Evolutionary conservation across 1,139 yeast genomes (phyloP), one percentile per base, ranked within the genome.

Genomic region (Schwanniomyces etchellsii): DNA sequence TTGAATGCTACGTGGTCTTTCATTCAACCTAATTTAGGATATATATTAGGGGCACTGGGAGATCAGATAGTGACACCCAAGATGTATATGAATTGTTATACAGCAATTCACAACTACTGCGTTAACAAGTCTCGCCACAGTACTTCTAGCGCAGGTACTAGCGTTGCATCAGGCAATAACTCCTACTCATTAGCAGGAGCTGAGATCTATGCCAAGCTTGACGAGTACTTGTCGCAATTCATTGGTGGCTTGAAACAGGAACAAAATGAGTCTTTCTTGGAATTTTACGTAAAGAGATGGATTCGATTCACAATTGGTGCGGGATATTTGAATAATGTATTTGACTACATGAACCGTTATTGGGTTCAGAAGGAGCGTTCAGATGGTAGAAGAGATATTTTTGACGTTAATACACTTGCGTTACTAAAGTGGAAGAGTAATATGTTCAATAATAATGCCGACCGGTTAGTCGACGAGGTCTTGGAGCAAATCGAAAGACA

Each of bases 331-430:
- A 88, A 88, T 56, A 94, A 93, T 55, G 93, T 93, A 17, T 86
- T 91, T 52, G 95, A 89, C 52, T 93, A 93, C 56, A 79, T 93
- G 74, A 93, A 93, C 56, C 74, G 97, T 41, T 91, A 91, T 58
- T 93, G 98, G 98, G 96, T 93, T 29, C 86, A 83, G 48, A 88
- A 94, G 52, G 97, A 91, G 56, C 74, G 97, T 48, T 84, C 89
- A 26, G 97, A 91, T 52, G 97, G 97, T n/a, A 77, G 86, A 47
- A 73, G 89, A 42, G 88, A 86, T 47, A 78, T 91, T 29, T 86
- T 80, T 54, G 98, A 93, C 55, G 94, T 93, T 23, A 81, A 85
- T 49, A 88, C 96, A 1, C 65, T 91, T 43, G 82, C 95, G 33
- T 64, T 91, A 37, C 70, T 88, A 41, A 81, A 86, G 32, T 93